Conservation (phyloP, 176 grass and related monocot species). For the Pharus latifolius region DNA sequence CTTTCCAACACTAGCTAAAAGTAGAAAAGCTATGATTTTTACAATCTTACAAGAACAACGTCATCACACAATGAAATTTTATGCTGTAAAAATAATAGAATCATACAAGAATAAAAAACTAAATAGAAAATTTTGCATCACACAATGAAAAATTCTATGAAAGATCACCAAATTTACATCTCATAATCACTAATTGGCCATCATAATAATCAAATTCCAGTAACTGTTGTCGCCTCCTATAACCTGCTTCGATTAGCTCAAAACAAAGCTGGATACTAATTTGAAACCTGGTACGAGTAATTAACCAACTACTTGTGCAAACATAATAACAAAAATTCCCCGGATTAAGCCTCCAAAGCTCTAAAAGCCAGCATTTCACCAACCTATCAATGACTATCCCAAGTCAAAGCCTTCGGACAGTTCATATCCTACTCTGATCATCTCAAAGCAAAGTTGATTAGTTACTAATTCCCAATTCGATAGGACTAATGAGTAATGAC, state of each 20-base stretch:
- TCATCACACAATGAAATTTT: too few relatives aligned
- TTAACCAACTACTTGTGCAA: background rate
- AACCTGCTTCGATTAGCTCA: background rate
- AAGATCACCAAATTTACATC: too few relatives aligned
- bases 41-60: too few relatives aligned
- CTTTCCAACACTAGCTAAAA: too few relatives aligned
- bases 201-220: too few relatives aligned
- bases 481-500: background rate
- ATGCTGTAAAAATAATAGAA: too few relatives aligned
- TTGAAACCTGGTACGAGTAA: background rate
- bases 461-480: background rate
- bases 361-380: background rate
- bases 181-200: too few relatives aligned
- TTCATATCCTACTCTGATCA: background rate
- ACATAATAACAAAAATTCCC: background rate
- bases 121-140: too few relatives aligned
- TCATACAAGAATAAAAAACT: too few relatives aligned
- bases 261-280: background rate
- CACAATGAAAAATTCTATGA: too few relatives aligned
- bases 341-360: background rate
- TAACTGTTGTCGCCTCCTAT: too few relatives aligned
- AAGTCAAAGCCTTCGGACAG: background rate
- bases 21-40: too few relatives aligned
- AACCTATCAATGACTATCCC: background rate
- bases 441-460: background rate